Percentiles rank a stretch among this genome's conserved stretches.
Conservation (phyloP, 2,329 filamentous ascomycete genomes). For the Aquanectria penicillioides region DNA sequence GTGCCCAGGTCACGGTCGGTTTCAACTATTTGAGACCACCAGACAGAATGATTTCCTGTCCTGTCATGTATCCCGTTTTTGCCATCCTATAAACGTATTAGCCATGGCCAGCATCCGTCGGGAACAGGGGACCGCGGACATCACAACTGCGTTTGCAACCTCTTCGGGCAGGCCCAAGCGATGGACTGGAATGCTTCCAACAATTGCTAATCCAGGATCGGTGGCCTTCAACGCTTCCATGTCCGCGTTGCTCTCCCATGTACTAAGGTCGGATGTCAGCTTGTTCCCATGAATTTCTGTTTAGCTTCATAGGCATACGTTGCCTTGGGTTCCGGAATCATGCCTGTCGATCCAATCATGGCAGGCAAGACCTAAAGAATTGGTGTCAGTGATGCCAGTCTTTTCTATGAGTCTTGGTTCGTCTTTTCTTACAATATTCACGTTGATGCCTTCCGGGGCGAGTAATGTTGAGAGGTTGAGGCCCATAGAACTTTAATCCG, state of each 20-base stretch:
- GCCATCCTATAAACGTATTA: slow-evolving; percentile 20
- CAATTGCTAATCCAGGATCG: slow-evolving; percentile 49
- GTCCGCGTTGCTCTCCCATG: slow-evolving; percentile 43
- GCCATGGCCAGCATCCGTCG: background rate
- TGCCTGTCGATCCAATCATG: slow-evolving; percentile 50
- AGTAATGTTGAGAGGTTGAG: slow-evolving; percentile 46
- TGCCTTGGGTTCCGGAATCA: slow-evolving; percentile 47
- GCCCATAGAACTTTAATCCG: slow-evolving; percentile 48
- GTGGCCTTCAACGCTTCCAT: slow-evolving; percentile 42
- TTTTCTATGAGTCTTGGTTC: background rate
- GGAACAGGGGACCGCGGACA: slow-evolving; percentile 40
- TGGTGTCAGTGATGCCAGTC: background rate
- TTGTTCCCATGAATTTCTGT: background rate
- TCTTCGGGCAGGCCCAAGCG: slow-evolving; percentile 48
- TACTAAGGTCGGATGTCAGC: slow-evolving; percentile 29
- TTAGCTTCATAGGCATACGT: slow-evolving; percentile 25
- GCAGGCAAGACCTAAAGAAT: slow-evolving; percentile 43
- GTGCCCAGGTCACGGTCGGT: no score
- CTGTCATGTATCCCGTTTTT: slow-evolving; percentile 30
- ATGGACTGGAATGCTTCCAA: slow-evolving; percentile 46
- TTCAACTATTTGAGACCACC: slow-evolving; percentile 26
- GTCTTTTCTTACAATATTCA: slow-evolving; percentile 44
- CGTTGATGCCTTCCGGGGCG: slow-evolving; percentile 46
- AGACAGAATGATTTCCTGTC: slow-evolving; percentile 25
- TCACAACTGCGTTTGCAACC: slow-evolving; percentile 46